Base-by-base conservation (phyloP, 139 green algal species). In the Volvox africanus region DNA sequence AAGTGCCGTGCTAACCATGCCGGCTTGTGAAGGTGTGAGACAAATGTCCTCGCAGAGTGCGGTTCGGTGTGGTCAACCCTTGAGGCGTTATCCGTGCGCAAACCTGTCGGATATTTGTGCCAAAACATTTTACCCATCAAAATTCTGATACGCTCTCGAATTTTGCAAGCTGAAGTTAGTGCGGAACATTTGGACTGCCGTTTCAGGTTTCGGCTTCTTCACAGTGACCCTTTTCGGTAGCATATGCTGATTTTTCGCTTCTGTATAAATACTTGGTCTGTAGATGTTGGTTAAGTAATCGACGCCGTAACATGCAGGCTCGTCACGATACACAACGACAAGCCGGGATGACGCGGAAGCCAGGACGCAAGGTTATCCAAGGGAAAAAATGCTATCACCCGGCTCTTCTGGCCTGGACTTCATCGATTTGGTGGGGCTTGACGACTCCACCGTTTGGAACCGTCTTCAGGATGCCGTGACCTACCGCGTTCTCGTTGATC, bases 381-480 rank as follows among this genome's bases (percentile, higher is more conserved):
- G 44, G 5, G 44, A 55, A 55, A 5, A 55, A 55, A 55, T 55
- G 44, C 44, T 32, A 6, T 21, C 35, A 1, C 78, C 78, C 37
- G 33, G 33, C 17, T 80, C 83, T 20, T 81, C 67, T 0, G 83
- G 83, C 26, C 22, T 68, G 6, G 83, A 88, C 36, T 88, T 88
- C 28, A 44, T 68, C 26, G 83, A 88, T 20, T 37, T 88, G 1
- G 24, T 88, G 6, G 32, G 71, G 1, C 12, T 88, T 13, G 68
- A 88, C 13, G 67, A 80, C 0, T 14, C 13, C 11, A 81, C 37
- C 6, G 83, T 88, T 3, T 28, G 71, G 35, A 62, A 37, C 65
- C 44, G 83, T 18, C 68, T 81, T 13, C 16, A 88, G n/a, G 83
- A 88, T n/a, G 83, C 83, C 12, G 83, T 88, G 30, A 88, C 83